Evolutionary conservation across 257 asterid species (phyloP).

Genomic region (Solanum pinnatisectum): DNA sequence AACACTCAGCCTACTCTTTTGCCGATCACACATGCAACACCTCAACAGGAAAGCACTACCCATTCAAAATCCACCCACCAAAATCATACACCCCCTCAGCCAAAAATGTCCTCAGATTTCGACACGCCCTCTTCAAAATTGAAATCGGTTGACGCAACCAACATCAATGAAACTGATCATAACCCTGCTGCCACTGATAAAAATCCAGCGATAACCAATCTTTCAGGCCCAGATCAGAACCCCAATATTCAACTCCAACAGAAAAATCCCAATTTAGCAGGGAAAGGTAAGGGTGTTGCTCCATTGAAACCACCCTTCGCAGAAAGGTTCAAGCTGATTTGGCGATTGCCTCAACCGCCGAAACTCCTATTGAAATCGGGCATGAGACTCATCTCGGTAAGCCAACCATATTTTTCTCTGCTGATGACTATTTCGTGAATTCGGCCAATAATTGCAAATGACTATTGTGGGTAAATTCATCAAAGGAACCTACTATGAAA

Average conservation of each 20-base stretch:
- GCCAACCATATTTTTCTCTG: not conserved
- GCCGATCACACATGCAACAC: not conserved
- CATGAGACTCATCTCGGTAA: not conserved
- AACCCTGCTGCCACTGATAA: not conserved
- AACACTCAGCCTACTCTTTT: not conserved
- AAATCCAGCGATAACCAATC: not conserved
- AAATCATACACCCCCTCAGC: not conserved
- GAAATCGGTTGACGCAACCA: not conserved
- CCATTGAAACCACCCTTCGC: not conserved
- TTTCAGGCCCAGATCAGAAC: not conserved
- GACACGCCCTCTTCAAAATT: not conserved
- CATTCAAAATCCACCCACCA: not conserved
- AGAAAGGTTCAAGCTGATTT: not conserved
- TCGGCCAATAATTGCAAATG: not conserved
- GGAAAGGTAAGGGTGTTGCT: not conserved
- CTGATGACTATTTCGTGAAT: not conserved
- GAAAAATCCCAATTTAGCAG: not conserved
- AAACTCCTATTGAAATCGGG: not conserved
- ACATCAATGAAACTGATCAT: not conserved
- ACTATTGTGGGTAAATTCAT: not conserved
- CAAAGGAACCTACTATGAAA: not conserved
- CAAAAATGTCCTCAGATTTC: not conserved
- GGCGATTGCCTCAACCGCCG: not conserved
- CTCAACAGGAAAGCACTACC: not conserved
- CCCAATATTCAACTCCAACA: not conserved